Conservation (phyloP, 805 yeast species). For the Candida takata region DNA sequence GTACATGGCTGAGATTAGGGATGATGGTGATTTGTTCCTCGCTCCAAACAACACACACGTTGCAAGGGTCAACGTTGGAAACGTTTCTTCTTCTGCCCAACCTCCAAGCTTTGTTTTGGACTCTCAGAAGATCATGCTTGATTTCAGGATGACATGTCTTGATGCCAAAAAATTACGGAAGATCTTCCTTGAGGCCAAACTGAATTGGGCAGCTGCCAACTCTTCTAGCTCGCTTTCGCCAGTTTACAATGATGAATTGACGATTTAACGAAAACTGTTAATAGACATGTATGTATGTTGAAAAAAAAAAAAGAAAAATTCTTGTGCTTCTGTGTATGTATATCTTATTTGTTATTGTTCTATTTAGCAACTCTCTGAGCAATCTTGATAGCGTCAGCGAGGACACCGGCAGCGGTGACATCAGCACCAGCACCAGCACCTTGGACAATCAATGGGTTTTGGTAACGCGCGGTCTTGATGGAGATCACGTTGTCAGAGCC, state of each 20-base stretch:
- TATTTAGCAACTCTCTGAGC: conserved; percentile 61
- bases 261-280: conserved; percentile 2
- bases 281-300: not conserved
- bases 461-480: conserved; percentile 85
- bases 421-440: conserved; percentile 95
- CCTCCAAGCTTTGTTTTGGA: conserved; percentile 38
- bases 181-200: conserved; percentile 54
- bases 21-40: conserved; percentile 67
- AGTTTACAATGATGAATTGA: conserved; percentile 9
- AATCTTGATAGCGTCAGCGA: conserved; percentile 87
- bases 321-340: too few relatives aligned
- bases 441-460: conserved; percentile 88
- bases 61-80: conserved; percentile 54
- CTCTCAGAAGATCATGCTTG: conserved; percentile 67
- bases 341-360: too few relatives aligned
- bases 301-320: too few relatives aligned
- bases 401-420: conserved; percentile 81
- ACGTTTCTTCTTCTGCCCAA: conserved; percentile 25
- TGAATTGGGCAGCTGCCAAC: conserved; percentile 27
- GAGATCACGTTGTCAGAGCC: conserved; percentile 96
- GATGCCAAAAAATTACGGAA: conserved; percentile 39
- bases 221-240: conserved; percentile 5
- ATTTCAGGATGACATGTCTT: conserved; percentile 57
- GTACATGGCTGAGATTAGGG: conserved; percentile 80
- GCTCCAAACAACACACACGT: conserved; percentile 86